Percentiles rank a stretch among this genome's conserved stretches.
phyloP scores from a whole-genome alignment of 306 rosid species.

The Fagus sylvatica region DNA sequence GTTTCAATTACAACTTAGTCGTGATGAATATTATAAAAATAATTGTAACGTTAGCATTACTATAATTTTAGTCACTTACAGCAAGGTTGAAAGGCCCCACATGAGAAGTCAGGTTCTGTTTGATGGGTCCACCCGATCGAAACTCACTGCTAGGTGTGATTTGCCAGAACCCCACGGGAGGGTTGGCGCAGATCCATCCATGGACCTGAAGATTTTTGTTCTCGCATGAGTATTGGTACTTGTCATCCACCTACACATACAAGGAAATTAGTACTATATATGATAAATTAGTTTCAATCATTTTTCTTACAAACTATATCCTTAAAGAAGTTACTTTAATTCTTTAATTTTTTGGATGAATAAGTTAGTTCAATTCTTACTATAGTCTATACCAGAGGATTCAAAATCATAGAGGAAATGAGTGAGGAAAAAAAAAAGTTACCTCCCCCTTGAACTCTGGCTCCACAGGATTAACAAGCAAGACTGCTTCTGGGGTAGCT shows the following conservation, averaged over 20 bases:
- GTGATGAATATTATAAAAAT: too few species aligned
- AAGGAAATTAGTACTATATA: not conserved
- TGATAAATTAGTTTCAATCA: not conserved
- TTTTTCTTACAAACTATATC: not conserved
- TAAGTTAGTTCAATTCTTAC: too few species aligned
- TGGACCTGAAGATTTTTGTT: constrained; percentile 78
- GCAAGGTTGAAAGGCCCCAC: constrained; percentile 83
- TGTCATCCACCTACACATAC: constrained; percentile 73
- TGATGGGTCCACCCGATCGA: constrained; percentile 84
- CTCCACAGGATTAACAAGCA: constrained; percentile 70
- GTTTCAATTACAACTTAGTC: too few species aligned
- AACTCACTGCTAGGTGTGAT: constrained; percentile 73
- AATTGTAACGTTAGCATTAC: too few species aligned
- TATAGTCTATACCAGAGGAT: too few species aligned
- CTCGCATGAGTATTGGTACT: constrained; percentile 89
- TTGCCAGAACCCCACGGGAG: constrained; percentile 68
- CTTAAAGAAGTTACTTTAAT: not conserved
- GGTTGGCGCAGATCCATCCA: constrained; percentile 80
- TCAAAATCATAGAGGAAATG: too few species aligned
- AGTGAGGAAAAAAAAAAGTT: not conserved
- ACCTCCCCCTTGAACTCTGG: constrained; percentile 81
- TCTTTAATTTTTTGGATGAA: too few species aligned
- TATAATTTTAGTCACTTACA: constrained; percentile 34
- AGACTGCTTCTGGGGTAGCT: constrained; percentile 76
- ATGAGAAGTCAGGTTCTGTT: constrained; percentile 80